phyloP scores from a whole-genome alignment of 129 eudicot genomes.

The Tanacetum coccineum region DNA sequence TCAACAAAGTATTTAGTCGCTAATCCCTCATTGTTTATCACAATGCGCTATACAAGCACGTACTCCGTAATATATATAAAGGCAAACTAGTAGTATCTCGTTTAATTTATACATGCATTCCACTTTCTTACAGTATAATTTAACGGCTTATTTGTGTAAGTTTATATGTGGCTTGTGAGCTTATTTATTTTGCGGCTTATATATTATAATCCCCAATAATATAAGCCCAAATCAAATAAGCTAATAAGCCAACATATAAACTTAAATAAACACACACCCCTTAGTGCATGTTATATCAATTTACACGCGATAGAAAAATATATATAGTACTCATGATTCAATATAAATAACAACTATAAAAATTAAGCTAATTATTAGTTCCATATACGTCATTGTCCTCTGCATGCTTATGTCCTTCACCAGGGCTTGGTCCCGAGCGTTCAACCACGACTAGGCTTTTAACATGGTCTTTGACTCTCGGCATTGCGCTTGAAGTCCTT shows the following conservation, averaged over 20 bases:
- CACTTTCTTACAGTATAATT: neutral
- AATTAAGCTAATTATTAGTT: conserved; percentile 7
- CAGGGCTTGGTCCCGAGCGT: conserved; percentile 39
- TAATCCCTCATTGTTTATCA: no score
- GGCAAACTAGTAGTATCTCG: neutral
- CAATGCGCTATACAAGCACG: neutral
- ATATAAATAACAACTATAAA: neutral
- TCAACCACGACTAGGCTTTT: conserved; percentile 8
- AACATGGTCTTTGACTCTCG: neutral
- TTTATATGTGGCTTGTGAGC: no score
- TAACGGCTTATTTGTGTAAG: no score
- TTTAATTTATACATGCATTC: neutral
- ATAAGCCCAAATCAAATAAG: no score
- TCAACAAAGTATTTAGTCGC: no score
- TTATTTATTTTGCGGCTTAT: no score
- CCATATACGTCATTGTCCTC: neutral
- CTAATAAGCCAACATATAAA: no score
- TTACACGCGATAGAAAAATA: neutral
- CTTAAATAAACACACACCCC: no score
- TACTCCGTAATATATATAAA: neutral
- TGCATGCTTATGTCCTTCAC: conserved; percentile 31
- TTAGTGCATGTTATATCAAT: neutral
- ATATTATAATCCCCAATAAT: no score
- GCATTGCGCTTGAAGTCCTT: neutral
- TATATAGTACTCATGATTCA: neutral